These are phyloP conservation scores for Sicyos baderoa DNA, from an alignment of 306 rosid species.

Conservation along the genomic window DNA sequence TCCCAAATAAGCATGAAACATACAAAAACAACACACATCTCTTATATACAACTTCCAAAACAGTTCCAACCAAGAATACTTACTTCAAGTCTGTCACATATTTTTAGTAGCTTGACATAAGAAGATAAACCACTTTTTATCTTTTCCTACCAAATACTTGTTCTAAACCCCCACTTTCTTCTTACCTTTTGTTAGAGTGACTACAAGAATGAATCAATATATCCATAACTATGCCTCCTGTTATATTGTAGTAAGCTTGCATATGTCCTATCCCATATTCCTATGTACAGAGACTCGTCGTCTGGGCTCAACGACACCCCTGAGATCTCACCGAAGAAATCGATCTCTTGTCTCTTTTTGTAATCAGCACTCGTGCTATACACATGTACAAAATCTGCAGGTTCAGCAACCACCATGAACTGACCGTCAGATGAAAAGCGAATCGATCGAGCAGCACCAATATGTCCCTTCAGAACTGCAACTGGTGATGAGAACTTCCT, in stretches of 20 bases:
- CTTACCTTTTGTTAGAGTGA: neutral
- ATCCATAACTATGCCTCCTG: conserved; percentile 24
- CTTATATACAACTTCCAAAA: neutral
- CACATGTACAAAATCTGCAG: conserved; percentile 33
- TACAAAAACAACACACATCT: neutral
- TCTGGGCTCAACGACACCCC: conserved; percentile 35
- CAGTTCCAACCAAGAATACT: neutral
- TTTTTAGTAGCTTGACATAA: no score
- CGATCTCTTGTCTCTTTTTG: conserved; percentile 31
- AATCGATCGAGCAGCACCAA: conserved; percentile 31
- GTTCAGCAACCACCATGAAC: conserved; percentile 34
- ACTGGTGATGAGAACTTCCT: conserved; percentile 30
- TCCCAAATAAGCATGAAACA: neutral
- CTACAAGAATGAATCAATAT: conserved; percentile 30
- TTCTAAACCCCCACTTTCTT: neutral
- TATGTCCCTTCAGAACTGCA: conserved; percentile 25
- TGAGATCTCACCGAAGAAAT: conserved; percentile 36
- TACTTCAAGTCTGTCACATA: no score
- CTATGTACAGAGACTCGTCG: conserved; percentile 31
- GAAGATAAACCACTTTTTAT: no score
- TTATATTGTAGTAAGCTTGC: conserved; percentile 35
- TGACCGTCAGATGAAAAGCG: conserved; percentile 30
- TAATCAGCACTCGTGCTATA: conserved; percentile 21
- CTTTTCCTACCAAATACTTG: neutral
- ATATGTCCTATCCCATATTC: conserved; percentile 34